Conservation (phyloP, 2,329 filamentous ascomycete species). For the Alternaria gaisen region DNA sequence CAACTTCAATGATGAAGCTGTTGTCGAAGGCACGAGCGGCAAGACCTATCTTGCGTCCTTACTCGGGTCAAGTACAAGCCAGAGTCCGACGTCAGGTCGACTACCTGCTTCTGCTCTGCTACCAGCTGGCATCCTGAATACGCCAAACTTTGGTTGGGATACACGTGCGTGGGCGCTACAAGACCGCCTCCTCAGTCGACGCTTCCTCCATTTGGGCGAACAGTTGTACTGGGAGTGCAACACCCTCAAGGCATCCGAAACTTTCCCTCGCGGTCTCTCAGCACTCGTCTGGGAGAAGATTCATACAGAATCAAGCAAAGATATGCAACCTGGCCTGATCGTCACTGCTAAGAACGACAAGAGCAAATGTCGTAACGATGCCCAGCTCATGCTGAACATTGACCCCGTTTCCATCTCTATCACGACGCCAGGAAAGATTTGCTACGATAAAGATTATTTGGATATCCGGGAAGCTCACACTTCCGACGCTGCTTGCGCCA, state of each 20-base stretch:
- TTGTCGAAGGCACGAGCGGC: neutral
- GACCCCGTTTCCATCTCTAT: neutral
- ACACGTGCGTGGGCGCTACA: constrained; percentile 49
- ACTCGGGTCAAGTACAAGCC: neutral
- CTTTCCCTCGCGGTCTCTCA: constrained; percentile 46
- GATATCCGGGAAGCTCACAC: neutral
- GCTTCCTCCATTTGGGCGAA: constrained; percentile 44
- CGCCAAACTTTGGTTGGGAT: constrained; percentile 44
- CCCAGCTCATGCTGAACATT: neutral
- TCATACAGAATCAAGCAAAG: constrained; percentile 29
- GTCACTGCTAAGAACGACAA: neutral
- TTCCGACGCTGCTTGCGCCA: neutral
- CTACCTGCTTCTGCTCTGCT: constrained; percentile 23
- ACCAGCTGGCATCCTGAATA: constrained; percentile 22
- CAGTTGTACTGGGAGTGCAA: constrained; percentile 53
- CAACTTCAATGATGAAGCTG: neutral
- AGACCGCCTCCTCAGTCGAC: constrained; percentile 47
- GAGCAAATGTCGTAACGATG: neutral
- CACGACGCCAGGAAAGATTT: neutral
- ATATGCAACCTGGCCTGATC: neutral
- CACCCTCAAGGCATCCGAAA: constrained; percentile 48
- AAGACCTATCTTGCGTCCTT: neutral
- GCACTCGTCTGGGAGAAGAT: constrained; percentile 50
- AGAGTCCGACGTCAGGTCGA: neutral
- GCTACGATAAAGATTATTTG: neutral